These are phyloP conservation scores for Chytriomyces confervae DNA, from an alignment of 192 early-diverging fungal species.

Conservation along the genomic window DNA sequence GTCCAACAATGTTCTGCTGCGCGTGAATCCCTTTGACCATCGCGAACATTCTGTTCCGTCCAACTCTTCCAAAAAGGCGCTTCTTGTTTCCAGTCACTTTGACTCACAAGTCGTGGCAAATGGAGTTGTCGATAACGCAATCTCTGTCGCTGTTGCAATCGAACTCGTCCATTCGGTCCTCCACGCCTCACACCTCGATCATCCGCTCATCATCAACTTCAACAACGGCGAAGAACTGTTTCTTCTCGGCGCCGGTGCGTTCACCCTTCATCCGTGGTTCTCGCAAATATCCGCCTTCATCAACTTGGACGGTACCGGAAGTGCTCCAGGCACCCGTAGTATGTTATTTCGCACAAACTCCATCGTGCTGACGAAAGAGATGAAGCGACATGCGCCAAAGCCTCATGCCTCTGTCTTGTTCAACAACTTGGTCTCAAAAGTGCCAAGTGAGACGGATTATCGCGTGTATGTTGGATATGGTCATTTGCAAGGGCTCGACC, in stretches of 20 bases:
- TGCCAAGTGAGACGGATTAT: constrained; percentile 54
- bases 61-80: constrained; percentile 9
- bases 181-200: constrained; percentile 24
- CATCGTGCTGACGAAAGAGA: constrained; percentile 32
- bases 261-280: constrained; percentile 51
- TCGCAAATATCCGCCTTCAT: constrained; percentile 49
- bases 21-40: neutral
- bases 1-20: constrained; percentile 34
- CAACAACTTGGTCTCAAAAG: constrained; percentile 45
- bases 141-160: constrained; percentile 49
- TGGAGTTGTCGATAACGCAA: constrained; percentile 58
- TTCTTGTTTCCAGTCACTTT: constrained; percentile 56
- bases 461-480: constrained; percentile 41
- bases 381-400: constrained; percentile 37
- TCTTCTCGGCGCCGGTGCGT: constrained; percentile 46
- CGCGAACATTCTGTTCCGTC: neutral
- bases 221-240: constrained; percentile 59
- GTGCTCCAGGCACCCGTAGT: constrained; percentile 31
- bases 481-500: constrained; percentile 50
- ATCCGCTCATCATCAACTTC: constrained; percentile 50
- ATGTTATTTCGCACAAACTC: constrained; percentile 55
- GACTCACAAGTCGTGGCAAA: constrained; percentile 44
- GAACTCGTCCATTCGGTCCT: constrained; percentile 41
- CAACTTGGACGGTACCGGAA: constrained; percentile 58
- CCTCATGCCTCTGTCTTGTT: constrained; percentile 55